phyloP scores from a whole-genome alignment of 176 grass and related monocot genomes.

The Paspalum notatum region DNA sequence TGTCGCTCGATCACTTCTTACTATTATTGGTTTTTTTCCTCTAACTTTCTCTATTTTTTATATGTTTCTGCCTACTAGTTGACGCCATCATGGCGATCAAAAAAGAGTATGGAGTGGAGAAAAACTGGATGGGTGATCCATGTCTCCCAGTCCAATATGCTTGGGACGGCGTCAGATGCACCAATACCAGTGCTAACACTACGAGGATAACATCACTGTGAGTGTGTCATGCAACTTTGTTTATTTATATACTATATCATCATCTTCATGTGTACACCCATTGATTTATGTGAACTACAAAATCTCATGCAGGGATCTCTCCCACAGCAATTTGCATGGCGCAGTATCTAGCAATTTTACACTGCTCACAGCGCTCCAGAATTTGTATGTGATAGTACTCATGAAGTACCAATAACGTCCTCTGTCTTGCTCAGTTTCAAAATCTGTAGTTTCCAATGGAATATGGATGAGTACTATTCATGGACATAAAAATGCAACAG shows the following conservation, averaged over 20 bases:
- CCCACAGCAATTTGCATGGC: conserved; percentile 35
- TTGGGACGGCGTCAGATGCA: conserved; percentile 56
- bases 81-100: conserved; percentile 49
- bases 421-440: not conserved
- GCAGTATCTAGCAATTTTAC: conserved; percentile 37
- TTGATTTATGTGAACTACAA: not conserved
- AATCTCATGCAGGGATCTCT: conserved; percentile 45
- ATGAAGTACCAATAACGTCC: too few relatives aligned
- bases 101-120: conserved; percentile 37
- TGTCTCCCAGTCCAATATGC: conserved; percentile 39
- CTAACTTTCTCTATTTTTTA: too few relatives aligned
- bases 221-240: too few relatives aligned
- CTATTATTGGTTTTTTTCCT: too few relatives aligned
- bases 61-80: conserved; percentile 29
- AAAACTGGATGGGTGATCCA: conserved; percentile 66
- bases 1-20: too few relatives aligned
- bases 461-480: too few relatives aligned
- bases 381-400: conserved; percentile 56
- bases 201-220: conserved; percentile 45
- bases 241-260: too few relatives aligned
- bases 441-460: not conserved
- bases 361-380: conserved; percentile 28
- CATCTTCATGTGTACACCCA: too few relatives aligned
- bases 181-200: not conserved
- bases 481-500: not conserved